Conservation (phyloP, 75 land plant species). For the Cryptomeria japonica region DNA sequence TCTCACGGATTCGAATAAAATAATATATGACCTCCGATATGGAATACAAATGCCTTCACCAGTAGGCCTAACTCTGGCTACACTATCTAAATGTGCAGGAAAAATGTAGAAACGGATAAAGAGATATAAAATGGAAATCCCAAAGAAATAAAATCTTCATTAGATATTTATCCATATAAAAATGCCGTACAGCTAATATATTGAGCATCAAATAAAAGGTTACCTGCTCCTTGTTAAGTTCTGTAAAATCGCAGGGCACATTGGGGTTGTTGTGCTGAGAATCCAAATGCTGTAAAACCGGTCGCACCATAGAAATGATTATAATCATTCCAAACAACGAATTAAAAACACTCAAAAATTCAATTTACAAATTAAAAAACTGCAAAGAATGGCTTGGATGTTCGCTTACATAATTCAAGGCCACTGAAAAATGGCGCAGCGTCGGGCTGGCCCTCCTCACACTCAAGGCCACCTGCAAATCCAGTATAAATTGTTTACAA, state of each 20-base stretch:
- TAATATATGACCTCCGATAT: too few relatives aligned
- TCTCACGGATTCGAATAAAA: too few relatives aligned
- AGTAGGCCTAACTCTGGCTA: too few relatives aligned
- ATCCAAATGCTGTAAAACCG: conserved; percentile 69
- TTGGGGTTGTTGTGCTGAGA: conserved; percentile 87
- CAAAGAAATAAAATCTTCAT: not conserved
- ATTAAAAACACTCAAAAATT: not conserved
- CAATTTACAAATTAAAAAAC: not conserved
- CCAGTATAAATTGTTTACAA: not conserved
- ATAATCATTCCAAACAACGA: not conserved
- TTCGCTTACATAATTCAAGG: conserved; percentile 66
- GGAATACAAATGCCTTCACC: too few relatives aligned
- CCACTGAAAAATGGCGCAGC: conserved; percentile 63
- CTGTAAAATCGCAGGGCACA: conserved; percentile 73
- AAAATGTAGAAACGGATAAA: too few relatives aligned
- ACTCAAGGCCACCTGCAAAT: not conserved
- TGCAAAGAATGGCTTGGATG: not conserved
- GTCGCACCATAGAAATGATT: not conserved
- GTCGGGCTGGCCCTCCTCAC: not conserved
- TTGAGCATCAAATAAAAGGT: not conserved
- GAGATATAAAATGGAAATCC: too few relatives aligned
- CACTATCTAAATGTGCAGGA: too few relatives aligned
- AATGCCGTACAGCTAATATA: not conserved
- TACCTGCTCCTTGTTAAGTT: conserved; percentile 69
- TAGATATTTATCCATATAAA: not conserved